Conservation (phyloP, 2,329 filamentous ascomycete genomes). For the Monilinia vaccinii-corymbosi region DNA sequence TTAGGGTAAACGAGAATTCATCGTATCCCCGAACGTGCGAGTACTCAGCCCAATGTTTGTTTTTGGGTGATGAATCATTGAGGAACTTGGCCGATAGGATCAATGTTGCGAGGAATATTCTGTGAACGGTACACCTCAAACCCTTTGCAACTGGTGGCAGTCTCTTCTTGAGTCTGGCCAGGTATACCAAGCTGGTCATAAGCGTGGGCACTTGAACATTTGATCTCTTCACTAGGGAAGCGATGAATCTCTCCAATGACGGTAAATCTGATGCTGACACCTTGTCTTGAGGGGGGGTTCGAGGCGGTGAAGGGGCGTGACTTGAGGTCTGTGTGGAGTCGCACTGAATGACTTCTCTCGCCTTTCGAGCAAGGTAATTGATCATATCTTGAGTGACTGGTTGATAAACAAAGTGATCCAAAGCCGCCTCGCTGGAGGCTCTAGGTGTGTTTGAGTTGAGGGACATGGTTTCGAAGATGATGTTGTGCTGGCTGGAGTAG, state of each 20-base stretch:
- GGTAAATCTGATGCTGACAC: slow-evolving; percentile 47
- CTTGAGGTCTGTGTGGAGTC: slow-evolving; percentile 43
- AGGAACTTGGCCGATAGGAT: slow-evolving; percentile 92
- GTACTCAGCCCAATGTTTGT: slow-evolving; percentile 99
- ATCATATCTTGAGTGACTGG: slow-evolving; percentile 73
- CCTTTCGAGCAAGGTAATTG: slow-evolving; percentile 63
- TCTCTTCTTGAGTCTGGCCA: slow-evolving; percentile 71
- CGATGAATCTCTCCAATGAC: slow-evolving; percentile 83
- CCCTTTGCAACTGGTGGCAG: slow-evolving; percentile 93
- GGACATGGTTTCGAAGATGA: not conserved
- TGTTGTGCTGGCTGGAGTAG: not conserved
- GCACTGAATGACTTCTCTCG: slow-evolving; percentile 71
- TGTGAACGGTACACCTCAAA: slow-evolving; percentile 90
- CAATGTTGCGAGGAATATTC: slow-evolving; percentile 87
- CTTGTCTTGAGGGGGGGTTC: slow-evolving; percentile 40
- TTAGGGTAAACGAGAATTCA: slow-evolving; percentile 83
- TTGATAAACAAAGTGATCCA: slow-evolving; percentile 73
- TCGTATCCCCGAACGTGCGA: slow-evolving; percentile 57
- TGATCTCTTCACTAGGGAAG: slow-evolving; percentile 78
- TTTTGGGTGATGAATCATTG: slow-evolving; percentile 98
- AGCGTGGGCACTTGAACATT: slow-evolving; percentile 96
- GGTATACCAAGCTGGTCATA: slow-evolving; percentile 94
- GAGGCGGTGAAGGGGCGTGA: slow-evolving; percentile 33
- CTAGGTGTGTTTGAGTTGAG: slow-evolving; percentile 12
- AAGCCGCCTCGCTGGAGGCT: slow-evolving; percentile 54